phyloP scores from a whole-genome alignment of 2,329 filamentous ascomycete species.

The Nothophaeocryptopus gaeumannii region DNA sequence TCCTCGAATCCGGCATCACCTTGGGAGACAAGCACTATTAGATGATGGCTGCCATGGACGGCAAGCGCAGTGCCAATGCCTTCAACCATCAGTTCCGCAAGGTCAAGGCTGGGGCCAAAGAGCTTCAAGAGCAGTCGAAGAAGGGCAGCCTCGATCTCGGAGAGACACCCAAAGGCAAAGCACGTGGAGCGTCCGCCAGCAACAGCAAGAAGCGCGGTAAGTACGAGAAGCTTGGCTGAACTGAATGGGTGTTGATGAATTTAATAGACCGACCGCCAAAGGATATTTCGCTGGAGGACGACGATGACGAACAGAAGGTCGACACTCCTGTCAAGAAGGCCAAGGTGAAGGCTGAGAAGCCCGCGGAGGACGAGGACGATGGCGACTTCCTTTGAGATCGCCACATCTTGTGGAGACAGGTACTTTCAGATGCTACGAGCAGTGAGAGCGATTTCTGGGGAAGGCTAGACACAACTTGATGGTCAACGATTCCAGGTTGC shows the following conservation, averaged over 20 bases:
- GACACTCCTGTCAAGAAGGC: constrained; percentile 22
- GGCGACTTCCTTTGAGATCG: background rate
- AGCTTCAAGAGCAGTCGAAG: constrained; percentile 18
- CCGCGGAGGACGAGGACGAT: constrained; percentile 13
- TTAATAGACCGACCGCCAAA: constrained; percentile 1
- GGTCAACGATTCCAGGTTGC: too few species aligned
- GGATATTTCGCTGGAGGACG: constrained; percentile 9
- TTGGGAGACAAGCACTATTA: constrained; percentile 26
- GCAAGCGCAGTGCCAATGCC: constrained; percentile 13
- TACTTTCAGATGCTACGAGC: too few species aligned
- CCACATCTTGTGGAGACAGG: too few species aligned
- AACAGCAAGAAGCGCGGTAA: constrained; percentile 14
- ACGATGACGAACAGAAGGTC: constrained; percentile 16
- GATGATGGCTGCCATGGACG: constrained; percentile 31
- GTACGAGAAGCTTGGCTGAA: background rate
- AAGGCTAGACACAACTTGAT: too few species aligned
- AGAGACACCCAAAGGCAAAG: background rate
- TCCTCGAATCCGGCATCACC: constrained; percentile 15
- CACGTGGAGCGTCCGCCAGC: background rate
- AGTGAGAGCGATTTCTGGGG: too few species aligned
- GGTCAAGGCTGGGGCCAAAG: constrained; percentile 29
- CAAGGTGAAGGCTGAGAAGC: constrained; percentile 14
- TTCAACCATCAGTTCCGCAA: constrained; percentile 32
- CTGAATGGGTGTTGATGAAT: background rate
- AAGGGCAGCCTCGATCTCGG: background rate